Conservation (phyloP, 2,329 filamentous ascomycete species). For the Cytospora paraplurivora region DNA sequence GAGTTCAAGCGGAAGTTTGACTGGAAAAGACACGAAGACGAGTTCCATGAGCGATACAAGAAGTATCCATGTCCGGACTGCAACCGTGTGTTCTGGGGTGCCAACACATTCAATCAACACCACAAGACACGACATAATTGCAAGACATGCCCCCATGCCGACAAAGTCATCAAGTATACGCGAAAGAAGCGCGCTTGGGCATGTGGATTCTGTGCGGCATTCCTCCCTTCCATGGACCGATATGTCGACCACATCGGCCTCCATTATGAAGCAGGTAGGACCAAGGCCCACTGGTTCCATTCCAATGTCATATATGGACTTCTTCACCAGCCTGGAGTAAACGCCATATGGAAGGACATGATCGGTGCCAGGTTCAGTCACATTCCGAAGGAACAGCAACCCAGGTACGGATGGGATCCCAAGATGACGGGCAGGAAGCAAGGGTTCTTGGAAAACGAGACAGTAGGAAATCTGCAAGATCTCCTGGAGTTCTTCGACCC, state of each 20-base stretch:
- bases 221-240: conserved; percentile 65
- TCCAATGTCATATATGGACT: conserved; percentile 68
- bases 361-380: conserved; percentile 48
- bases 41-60: conserved; percentile 69
- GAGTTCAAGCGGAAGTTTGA: conserved; percentile 69
- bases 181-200: conserved; percentile 68
- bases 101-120: conserved; percentile 70
- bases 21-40: conserved; percentile 70
- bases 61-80: conserved; percentile 70
- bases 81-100: conserved; percentile 68
- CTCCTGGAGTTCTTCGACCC: conserved; percentile 66
- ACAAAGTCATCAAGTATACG: conserved; percentile 61
- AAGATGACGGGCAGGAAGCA: conserved; percentile 59
- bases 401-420: conserved; percentile 62
- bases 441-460: conserved; percentile 63
- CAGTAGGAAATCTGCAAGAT: conserved; percentile 63
- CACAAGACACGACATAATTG: conserved; percentile 65
- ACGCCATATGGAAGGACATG: conserved; percentile 62
- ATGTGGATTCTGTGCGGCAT: conserved; percentile 67
- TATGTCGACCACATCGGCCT: conserved; percentile 68
- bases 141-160: conserved; percentile 66
- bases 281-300: conserved; percentile 68
- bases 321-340: conserved; percentile 65
- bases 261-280: conserved; percentile 66
- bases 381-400: conserved; percentile 52